Evolutionary conservation across 805 yeast species (phyloP), one percentile per base, ranked within the genome.

Genomic region (Yamadazyma akitaensis): DNA sequence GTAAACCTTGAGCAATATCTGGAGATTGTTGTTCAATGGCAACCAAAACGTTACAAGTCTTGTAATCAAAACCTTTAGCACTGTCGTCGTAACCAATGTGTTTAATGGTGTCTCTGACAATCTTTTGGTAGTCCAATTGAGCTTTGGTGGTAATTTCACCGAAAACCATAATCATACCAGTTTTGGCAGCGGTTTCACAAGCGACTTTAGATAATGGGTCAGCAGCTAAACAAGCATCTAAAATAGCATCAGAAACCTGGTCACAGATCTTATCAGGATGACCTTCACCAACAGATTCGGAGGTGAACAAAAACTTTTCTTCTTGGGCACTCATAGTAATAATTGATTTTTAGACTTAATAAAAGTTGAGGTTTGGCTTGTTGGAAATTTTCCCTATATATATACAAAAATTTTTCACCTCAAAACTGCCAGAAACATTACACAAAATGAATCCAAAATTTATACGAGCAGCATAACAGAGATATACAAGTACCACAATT

Each of bases 91-190:
- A 94, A 67, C 99, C 99, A 73, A 94, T 94, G 75, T 90, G 89
- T 80, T 92, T 90, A 76, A 94, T 88, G 70, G 99, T 94, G 72
- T 94, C 97, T 80, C 99, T 90, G 71, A 94, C 82, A 64, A 94
- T 84, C 76, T 92, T 89, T 77, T 94, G 99, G 88, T 81, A 94
- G 79, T 94, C 99, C 66, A 94, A 78, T 54, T 76, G 74, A 58
- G 99, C 99, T 69, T 82, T 86, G 75, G 99, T 94, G 77, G 99
- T 92, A 73, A 94, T 94, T 76, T 94, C 99, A 77, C 99, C 99
- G 67, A 94, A 94, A 57, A 94, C 97, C 95, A 94, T 87, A 67
- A 94, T 90, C 96, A 94, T 84, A 78, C 99, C 99, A 57, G 99
- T 94, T 80, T 94, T 94, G 63, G 98, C 85, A 57, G 99, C 98